Evolutionary conservation across 495 filamentous ascomycete genomes (phyloP), one percentile per base, ranked within the genome.

Genomic region (Daldinia concentrica): DNA sequence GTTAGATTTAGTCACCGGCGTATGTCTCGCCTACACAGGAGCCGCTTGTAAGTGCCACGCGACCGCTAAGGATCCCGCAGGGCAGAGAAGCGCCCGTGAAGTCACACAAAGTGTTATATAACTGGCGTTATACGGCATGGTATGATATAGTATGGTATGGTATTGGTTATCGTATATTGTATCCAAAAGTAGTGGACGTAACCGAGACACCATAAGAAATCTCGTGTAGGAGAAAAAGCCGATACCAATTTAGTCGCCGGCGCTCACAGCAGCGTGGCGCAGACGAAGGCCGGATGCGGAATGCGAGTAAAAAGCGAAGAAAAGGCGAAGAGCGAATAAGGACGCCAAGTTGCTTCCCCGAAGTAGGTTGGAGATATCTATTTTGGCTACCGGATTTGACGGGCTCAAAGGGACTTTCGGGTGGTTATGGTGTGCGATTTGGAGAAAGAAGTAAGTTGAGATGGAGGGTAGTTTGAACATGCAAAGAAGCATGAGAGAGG

Each of bases 21-120:
- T 12, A 60, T 64, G 64, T 63, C 52, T 66, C 36, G 64, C 56
- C 64, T 65, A 32, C 17, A 27, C 30, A 64, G 63, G 45, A 71
- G 68, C 62, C 62, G 66, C 66, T 26, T 26, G 50, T 43, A 34
- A 50, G 57, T 58, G 52, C 58, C 71, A 73, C 71, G 71, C 71
- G 66, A 69, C 60, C 30, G 52, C 39, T 66, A 69, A 63, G 66
- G 62, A 69, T 69, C 54, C 34, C 57, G 57, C 61, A 68, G 65
- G 32, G 51, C 56, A 51, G 32, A 54, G 70, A 48, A 24, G 43
- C 43, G 19, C 43, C 22, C 12, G 19, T 11, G 19, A 48, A 1
- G 43, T 48, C 19, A 3, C 43, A 48, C 43, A 24, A 11, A 11
- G 17, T 48, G 17, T 3, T 48, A 48, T 48, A 48, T 48, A 58